Percentiles rank a stretch among this genome's conserved stretches.
These are phyloP conservation scores for Huiozyma naganishii DNA, from an alignment of 805 yeast species.

Conservation along the genomic window DNA sequence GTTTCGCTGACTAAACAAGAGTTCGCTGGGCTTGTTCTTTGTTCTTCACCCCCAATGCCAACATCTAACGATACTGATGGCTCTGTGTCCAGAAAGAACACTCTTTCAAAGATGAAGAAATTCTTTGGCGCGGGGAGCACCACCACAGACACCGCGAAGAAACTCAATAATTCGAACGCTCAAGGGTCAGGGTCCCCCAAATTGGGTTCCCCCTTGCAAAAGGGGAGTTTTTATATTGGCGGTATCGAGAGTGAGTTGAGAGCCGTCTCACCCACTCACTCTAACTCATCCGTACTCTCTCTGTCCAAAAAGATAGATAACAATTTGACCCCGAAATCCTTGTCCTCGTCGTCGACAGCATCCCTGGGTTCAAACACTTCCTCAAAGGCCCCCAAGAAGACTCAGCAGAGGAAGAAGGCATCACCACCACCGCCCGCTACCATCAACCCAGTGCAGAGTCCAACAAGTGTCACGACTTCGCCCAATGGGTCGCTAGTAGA, in stretches of 20 bases:
- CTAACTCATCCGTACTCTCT: constrained; percentile 4
- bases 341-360: neutral
- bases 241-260: neutral
- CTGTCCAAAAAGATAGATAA: constrained; percentile 1
- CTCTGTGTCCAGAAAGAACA: constrained; percentile 5
- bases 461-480: neutral
- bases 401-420: neutral
- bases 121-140: constrained; percentile 1
- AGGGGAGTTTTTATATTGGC: neutral
- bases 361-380: neutral
- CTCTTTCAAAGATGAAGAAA: constrained; percentile 5
- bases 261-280: constrained; percentile 2
- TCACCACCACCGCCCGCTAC: too few species aligned
- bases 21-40: too few species aligned
- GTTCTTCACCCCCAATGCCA: too few species aligned
- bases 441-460: neutral
- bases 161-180: neutral
- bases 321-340: neutral
- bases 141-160: neutral
- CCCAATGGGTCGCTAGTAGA: neutral
- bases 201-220: too few species aligned
- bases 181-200: neutral
- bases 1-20: too few species aligned
- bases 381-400: neutral
- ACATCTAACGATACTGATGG: too few species aligned